phyloP scores from a whole-genome alignment of 2,329 filamentous ascomycete genomes.

The Curvularia hawaiiensis region DNA sequence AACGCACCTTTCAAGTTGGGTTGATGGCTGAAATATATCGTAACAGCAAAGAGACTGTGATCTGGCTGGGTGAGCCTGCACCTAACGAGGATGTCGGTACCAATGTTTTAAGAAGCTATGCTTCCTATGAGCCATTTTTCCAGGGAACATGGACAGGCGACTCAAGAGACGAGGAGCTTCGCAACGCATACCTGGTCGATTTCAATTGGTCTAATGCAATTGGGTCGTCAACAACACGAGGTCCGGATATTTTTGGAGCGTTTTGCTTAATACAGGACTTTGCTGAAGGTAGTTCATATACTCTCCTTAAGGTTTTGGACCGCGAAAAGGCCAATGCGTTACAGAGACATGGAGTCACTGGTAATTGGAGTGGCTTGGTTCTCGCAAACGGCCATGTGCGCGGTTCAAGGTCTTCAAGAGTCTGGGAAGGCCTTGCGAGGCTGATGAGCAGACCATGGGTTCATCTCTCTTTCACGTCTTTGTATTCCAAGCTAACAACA shows the following conservation, averaged over 20 bases:
- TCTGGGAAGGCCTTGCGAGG: constrained; percentile 21
- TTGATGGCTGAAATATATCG: constrained; percentile 14
- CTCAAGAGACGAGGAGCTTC: not conserved
- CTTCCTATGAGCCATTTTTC: not conserved
- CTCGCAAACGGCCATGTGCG: constrained; percentile 5
- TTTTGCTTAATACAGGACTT: constrained; percentile 26
- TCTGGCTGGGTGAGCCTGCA: constrained; percentile 10
- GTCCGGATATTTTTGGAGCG: constrained; percentile 24
- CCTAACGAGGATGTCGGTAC: not conserved
- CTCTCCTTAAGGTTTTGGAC: constrained; percentile 11
- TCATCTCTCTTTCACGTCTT: not conserved
- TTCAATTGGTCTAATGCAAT: not conserved
- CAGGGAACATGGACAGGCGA: constrained; percentile 6
- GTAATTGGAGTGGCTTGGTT: constrained; percentile 10
- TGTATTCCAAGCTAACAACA: not conserved
- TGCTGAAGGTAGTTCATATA: constrained; percentile 12
- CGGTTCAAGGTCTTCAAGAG: constrained; percentile 15
- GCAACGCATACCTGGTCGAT: not conserved
- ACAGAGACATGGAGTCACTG: constrained; percentile 1
- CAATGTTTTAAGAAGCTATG: not conserved
- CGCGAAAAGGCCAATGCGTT: constrained; percentile 8
- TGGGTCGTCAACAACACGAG: not conserved
- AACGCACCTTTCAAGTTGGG: constrained; percentile 10
- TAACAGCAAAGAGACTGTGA: constrained; percentile 10
- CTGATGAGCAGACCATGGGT: constrained; percentile 22